Conservation (phyloP, 768 basidiomycete species). For the Sarcodon aspratus region DNA sequence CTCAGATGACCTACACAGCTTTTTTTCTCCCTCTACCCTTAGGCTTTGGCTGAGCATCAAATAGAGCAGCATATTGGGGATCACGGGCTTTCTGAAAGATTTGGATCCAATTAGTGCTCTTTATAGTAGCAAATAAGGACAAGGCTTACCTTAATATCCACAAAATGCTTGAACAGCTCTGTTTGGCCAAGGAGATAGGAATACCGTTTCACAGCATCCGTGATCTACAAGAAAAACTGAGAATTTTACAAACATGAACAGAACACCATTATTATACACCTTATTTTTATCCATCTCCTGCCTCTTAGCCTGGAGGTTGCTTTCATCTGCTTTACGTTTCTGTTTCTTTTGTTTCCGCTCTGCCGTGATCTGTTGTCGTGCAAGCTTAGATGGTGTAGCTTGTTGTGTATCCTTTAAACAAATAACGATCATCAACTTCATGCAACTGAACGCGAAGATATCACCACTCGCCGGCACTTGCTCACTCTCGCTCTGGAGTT, state of each 20-base stretch:
- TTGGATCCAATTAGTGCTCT: neutral
- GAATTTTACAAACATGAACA: neutral
- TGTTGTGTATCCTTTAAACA: conserved; percentile 25
- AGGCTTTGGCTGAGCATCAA: conserved; percentile 79
- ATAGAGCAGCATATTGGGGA: conserved; percentile 83
- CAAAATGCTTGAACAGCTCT: conserved; percentile 96
- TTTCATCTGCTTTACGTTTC: conserved; percentile 59
- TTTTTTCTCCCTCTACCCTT: conserved; percentile 85
- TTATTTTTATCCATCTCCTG: conserved; percentile 86
- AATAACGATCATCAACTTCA: conserved; percentile 19
- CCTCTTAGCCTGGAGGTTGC: conserved; percentile 55
- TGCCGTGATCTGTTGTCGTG: conserved; percentile 25
- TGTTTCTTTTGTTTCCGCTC: conserved; percentile 33
- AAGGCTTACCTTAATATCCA: conserved; percentile 77
- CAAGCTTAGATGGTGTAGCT: conserved; percentile 14
- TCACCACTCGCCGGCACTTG: conserved; percentile 18
- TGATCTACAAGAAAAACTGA: conserved; percentile 37
- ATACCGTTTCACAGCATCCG: conserved; percentile 93
- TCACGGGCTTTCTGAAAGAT: conserved; percentile 65
- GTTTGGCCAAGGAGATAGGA: conserved; percentile 97
- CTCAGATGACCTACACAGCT: conserved; percentile 40
- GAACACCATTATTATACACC: conserved; percentile 23
- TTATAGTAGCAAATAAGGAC: neutral
- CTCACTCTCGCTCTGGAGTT: conserved; percentile 31
- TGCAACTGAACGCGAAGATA: conserved; percentile 16